Conservation (phyloP, 2,329 filamentous ascomycete species). For the Aschersonia sp. region DNA sequence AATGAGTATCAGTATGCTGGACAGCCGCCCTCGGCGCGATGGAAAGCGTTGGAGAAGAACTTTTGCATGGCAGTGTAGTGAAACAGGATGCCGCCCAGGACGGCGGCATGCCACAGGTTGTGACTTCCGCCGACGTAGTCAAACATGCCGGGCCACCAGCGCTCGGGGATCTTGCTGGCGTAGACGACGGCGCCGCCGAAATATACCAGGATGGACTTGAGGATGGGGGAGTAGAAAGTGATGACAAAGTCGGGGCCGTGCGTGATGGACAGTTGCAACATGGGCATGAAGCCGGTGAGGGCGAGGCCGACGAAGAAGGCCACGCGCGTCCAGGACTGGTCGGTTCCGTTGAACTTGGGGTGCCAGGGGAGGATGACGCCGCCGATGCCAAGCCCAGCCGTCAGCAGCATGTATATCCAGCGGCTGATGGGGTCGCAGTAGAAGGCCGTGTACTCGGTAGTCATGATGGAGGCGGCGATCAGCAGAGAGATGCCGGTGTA, state of each 20-base stretch:
- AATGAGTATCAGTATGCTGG: slow-evolving; percentile 27
- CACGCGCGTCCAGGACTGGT: slow-evolving; percentile 89
- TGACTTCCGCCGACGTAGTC: slow-evolving; percentile 93
- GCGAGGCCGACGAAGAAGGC: slow-evolving; percentile 82
- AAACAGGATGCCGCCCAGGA: slow-evolving; percentile 90
- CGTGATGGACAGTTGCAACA: slow-evolving; percentile 67
- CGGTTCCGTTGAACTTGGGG: slow-evolving; percentile 78
- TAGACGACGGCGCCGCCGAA: slow-evolving; percentile 75
- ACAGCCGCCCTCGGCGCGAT: slow-evolving; percentile 48
- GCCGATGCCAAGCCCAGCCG: slow-evolving; percentile 65
- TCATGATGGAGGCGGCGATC: slow-evolving; percentile 93
- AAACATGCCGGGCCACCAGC: slow-evolving; percentile 85
- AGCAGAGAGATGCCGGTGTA: slow-evolving; percentile 95
- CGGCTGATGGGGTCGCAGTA: slow-evolving; percentile 89
- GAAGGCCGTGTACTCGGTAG: slow-evolving; percentile 95
- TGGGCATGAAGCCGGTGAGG: slow-evolving; percentile 76
- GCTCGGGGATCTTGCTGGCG: slow-evolving; percentile 81
- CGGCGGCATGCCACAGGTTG: slow-evolving; percentile 94
- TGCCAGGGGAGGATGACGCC: slow-evolving; percentile 94
- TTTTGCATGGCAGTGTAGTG: slow-evolving; percentile 94
- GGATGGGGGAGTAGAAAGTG: slow-evolving; percentile 78
- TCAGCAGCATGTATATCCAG: slow-evolving; percentile 73
- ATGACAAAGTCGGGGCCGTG: slow-evolving; percentile 69
- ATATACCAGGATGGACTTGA: slow-evolving; percentile 80
- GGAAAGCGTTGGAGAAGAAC: slow-evolving; percentile 72